A percentile compares a stretch with the other conserved stretches of the same genome.
These are phyloP conservation scores for Neltuma alba DNA, from an alignment of 306 rosid species.

Conservation along the genomic window DNA sequence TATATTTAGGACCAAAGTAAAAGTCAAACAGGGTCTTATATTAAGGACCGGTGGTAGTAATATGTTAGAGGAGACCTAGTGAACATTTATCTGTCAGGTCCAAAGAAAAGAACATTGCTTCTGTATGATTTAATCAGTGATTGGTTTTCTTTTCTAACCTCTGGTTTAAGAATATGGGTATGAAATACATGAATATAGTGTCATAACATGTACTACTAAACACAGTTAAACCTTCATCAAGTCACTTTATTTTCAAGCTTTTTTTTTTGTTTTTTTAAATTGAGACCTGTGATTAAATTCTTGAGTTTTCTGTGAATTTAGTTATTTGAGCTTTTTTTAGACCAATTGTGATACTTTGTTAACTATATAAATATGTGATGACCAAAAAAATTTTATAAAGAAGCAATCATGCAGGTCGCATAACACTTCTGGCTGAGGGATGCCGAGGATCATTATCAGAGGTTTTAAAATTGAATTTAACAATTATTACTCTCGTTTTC, in stretches of 20 bases:
- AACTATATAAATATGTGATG: neutral
- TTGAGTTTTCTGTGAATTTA: slow-evolving; percentile 15
- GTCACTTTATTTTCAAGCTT: neutral
- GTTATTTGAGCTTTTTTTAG: slow-evolving; percentile 23
- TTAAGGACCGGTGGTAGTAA: no score
- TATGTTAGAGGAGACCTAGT: neutral
- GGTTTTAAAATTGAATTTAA: slow-evolving; percentile 53
- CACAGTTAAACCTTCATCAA: slow-evolving; percentile 8
- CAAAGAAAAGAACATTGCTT: neutral
- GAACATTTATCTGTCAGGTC: neutral
- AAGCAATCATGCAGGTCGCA: slow-evolving; percentile 57
- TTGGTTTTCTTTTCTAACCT: neutral
- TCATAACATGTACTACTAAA: neutral
- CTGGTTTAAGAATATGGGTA: neutral
- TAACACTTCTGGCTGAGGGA: slow-evolving; percentile 90
- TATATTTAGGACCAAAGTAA: no score
- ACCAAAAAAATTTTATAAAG: neutral
- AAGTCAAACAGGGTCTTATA: no score
- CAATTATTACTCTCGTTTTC: slow-evolving; percentile 29
- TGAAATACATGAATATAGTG: neutral
- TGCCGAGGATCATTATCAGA: slow-evolving; percentile 96
- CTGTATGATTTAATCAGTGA: neutral
- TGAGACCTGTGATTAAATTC: neutral
- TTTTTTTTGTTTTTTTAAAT: neutral
- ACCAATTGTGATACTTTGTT: slow-evolving; percentile 13